phyloP scores from a whole-genome alignment of 441 rosid species.

The Croton setiger region DNA sequence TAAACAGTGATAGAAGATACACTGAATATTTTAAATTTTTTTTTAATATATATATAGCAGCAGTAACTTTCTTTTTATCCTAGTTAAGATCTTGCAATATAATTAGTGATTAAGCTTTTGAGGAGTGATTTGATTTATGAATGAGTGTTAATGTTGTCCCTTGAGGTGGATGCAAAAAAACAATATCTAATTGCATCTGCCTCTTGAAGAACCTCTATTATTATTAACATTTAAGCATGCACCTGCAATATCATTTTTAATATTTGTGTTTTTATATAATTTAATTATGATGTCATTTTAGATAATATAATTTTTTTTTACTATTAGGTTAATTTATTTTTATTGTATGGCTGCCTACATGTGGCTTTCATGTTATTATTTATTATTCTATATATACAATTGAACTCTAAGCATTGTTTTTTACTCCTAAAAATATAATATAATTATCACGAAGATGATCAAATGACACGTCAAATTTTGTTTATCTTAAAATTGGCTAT shows the following conservation, averaged over 20 bases:
- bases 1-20: no score
- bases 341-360: background rate
- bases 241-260: background rate
- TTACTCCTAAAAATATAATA: background rate
- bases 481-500: background rate
- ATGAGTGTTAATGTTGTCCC: slow-evolving; percentile 16
- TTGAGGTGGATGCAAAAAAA: slow-evolving; percentile 8
- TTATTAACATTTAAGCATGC: slow-evolving; percentile 18
- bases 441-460: background rate
- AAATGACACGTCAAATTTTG: background rate
- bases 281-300: no score
- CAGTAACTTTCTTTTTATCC: background rate
- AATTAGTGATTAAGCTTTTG: no score
- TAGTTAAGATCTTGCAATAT: no score
- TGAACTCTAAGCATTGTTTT: no score
- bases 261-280: no score
- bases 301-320: no score
- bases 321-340: no score
- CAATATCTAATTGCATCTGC: slow-evolving; percentile 1
- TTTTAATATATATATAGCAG: no score
- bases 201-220: slow-evolving; percentile 2
- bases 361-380: background rate
- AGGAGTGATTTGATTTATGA: background rate
- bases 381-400: no score
- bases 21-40: no score